phyloP scores from a whole-genome alignment of 257 asterid genomes.

The Cynanchum wilfordii region DNA sequence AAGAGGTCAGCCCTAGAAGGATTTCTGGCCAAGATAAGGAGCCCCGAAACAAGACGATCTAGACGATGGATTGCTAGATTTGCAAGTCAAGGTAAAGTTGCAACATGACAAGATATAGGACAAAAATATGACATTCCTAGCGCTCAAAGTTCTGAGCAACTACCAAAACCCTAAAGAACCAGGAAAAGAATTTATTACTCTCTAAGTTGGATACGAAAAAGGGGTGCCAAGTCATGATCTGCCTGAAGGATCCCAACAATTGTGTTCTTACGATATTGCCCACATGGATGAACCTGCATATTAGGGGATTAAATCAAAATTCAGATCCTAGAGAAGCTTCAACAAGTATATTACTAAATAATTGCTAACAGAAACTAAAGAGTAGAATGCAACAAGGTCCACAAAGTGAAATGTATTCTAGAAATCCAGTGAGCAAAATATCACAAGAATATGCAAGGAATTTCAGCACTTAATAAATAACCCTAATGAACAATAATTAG shows the following conservation, averaged over 20 bases:
- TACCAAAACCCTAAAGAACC: background rate
- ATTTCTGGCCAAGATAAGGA: conserved; percentile 88
- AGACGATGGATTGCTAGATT: conserved; percentile 78
- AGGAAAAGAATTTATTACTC: conserved; percentile 5
- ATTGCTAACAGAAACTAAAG: background rate
- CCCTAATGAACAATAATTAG: background rate
- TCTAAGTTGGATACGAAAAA: conserved; percentile 76
- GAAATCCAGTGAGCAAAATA: background rate
- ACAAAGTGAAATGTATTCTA: background rate
- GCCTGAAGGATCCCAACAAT: conserved; percentile 92
- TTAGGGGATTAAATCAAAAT: background rate
- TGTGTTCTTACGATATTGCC: conserved; percentile 96
- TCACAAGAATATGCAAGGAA: background rate
- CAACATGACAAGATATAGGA: background rate
- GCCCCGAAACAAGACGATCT: conserved; percentile 97
- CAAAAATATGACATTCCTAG: background rate
- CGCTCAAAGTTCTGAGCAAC: background rate
- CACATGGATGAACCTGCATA: conserved; percentile 94
- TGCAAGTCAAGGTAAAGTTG: conserved; percentile 41
- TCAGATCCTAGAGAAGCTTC: conserved; percentile 1
- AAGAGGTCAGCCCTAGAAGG: conserved; percentile 82
- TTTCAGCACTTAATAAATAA: background rate
- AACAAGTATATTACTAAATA: background rate
- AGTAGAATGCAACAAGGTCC: background rate
- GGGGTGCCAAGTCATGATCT: conserved; percentile 81